Base-by-base conservation (phyloP, 768 basidiomycete genomes). In the Mycena haematopus region DNA sequence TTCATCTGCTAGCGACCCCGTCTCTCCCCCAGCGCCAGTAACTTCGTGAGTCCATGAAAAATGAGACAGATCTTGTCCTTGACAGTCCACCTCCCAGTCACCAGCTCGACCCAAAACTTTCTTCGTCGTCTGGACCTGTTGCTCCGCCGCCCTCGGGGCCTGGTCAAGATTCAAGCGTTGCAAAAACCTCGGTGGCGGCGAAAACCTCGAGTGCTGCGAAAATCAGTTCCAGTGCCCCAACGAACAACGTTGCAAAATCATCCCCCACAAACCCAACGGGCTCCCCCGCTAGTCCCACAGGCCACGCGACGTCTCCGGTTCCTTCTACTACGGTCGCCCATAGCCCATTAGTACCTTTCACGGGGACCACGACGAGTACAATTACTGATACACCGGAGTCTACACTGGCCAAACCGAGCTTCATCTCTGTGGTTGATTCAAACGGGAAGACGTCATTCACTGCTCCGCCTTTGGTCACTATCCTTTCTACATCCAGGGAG, bases 381-480 rank as follows among this genome's bases (percentile, higher is more conserved):
- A 72, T 78, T 45, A 80, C 76, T 2, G 78, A 78, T 53, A 66
- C 71, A 24, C 76, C 79, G 1, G 76, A 77, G 33, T 79, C 81
- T 15, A 84, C 82, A 19, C 78, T 82, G 19, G 71, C 80, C 3
- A 75, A 69, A n/a, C 77, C 81, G 11, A 74, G 80, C 22, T 72
- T 79, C 21, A 60, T 82, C 29, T 79, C 83, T 31, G 71, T 76
- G 22, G 81, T 79, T 6, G 73, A 77, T 56, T 56, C 72, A 9
- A 72, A 78, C 60, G 80, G 80, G 49, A 74, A 76, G 38, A 72
- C 75, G 13, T 73, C 76, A 21, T 65, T 82, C 36, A 77, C 78
- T 0, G 78, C 80, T 1, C 84, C 84, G 13, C 72, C 82, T 9
- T 63, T 83, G 19, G 74, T 85, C 31, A 84, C 85, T 3, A 73